Conservation (phyloP, 1,284 basidiomycete genomes). For the Puccinia hordei region DNA sequence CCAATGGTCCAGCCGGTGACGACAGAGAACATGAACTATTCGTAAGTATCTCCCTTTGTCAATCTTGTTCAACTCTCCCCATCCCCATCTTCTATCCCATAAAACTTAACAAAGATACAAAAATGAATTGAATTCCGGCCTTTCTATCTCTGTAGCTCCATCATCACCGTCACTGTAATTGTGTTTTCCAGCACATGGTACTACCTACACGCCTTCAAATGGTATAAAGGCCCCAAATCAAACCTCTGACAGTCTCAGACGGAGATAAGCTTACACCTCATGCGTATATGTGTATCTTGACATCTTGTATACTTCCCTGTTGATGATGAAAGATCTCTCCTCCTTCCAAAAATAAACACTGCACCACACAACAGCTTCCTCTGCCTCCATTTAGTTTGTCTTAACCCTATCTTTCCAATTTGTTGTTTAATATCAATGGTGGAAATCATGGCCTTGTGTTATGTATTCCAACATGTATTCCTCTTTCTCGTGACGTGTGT, state of each 20-base stretch:
- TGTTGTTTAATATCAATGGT: too few relatives aligned
- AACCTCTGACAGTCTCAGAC: background rate
- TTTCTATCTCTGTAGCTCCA: background rate
- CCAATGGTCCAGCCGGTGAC: slow-evolving; percentile 72
- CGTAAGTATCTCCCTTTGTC: background rate
- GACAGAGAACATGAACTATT: slow-evolving; percentile 68
- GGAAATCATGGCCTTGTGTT: too few relatives aligned
- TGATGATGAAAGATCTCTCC: background rate
- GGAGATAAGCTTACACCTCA: background rate
- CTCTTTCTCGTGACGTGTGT: too few relatives aligned
- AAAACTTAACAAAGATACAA: too few relatives aligned
- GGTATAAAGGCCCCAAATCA: slow-evolving; percentile 37
- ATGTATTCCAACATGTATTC: too few relatives aligned
- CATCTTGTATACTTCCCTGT: too few relatives aligned
- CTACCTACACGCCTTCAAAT: slow-evolving; percentile 35
- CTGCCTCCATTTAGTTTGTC: background rate
- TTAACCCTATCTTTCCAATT: too few relatives aligned
- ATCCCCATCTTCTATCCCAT: background rate
- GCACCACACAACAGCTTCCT: background rate
- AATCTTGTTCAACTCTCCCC: too few relatives aligned
- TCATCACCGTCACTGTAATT: slow-evolving; percentile 21
- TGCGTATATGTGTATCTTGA: too few relatives aligned
- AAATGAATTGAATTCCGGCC: too few relatives aligned
- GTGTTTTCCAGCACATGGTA: slow-evolving; percentile 32
- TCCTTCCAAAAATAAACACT: background rate